Evolutionary conservation across 441 rosid genomes (phyloP).

Genomic region (Breynia disticha): DNA sequence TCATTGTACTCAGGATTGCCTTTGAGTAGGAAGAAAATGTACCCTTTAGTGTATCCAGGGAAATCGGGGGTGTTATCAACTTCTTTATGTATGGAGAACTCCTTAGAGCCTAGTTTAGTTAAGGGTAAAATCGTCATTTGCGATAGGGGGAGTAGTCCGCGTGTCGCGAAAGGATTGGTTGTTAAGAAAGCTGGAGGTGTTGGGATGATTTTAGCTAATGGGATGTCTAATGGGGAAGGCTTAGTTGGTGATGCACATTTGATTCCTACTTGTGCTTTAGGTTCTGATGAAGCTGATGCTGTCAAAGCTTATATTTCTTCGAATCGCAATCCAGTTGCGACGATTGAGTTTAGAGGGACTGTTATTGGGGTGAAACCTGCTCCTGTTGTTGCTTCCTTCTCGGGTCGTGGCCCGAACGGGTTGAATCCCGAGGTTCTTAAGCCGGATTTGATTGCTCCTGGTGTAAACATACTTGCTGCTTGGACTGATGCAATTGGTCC

Average conservation of each 20-base stretch:
- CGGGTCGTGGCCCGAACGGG: conserved; percentile 67
- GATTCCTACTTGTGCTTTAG: conserved; percentile 63
- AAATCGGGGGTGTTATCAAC: conserved; percentile 45
- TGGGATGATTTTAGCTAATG: conserved; percentile 74
- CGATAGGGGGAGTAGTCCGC: conserved; percentile 59
- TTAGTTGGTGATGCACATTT: conserved; percentile 70
- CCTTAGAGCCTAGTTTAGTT: conserved; percentile 50
- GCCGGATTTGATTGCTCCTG: conserved; percentile 70
- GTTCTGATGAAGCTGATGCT: conserved; percentile 56
- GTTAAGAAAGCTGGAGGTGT: conserved; percentile 74
- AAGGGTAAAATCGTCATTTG: conserved; percentile 65
- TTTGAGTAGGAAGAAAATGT: conserved; percentile 44
- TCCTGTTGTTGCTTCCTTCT: conserved; percentile 73
- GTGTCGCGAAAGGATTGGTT: conserved; percentile 65
- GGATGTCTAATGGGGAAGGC: conserved; percentile 66
- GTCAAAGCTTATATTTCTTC: conserved; percentile 45
- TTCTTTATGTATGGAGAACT: conserved; percentile 66
- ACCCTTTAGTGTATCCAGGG: conserved; percentile 63
- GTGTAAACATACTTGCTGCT: conserved; percentile 65
- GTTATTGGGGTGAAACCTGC: conserved; percentile 69
- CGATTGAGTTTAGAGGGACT: conserved; percentile 64
- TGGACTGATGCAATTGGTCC: conserved; percentile 74
- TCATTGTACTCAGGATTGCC: conserved; percentile 57
- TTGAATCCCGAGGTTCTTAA: conserved; percentile 65
- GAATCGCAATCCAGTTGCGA: conserved; percentile 31